Evolutionary conservation across 257 asterid genomes (phyloP).

Genomic region (Henckelia pumila): DNA sequence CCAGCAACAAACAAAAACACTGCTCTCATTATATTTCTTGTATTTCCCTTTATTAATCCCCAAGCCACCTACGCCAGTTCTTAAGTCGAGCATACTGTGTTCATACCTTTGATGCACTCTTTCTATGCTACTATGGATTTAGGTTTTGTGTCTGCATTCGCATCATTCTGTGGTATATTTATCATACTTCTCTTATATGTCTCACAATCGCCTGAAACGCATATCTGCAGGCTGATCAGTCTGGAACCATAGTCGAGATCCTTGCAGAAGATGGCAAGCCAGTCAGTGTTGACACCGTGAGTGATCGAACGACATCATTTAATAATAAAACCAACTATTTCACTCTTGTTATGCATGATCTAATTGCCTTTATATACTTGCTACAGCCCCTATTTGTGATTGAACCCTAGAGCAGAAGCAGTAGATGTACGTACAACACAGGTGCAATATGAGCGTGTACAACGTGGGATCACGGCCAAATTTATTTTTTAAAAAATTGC

Average conservation of each 20-base stretch:
- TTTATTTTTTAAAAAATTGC: no score
- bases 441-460: slow-evolving; percentile 18
- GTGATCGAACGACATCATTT: slow-evolving; percentile 26
- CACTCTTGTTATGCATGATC: slow-evolving; percentile 19
- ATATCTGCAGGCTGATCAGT: slow-evolving; percentile 58
- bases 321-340: neutral
- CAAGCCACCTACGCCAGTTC: neutral
- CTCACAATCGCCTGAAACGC: slow-evolving; percentile 5
- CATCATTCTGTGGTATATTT: neutral
- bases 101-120: neutral
- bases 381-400: slow-evolving; percentile 79
- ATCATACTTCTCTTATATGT: neutral
- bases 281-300: slow-evolving; percentile 73
- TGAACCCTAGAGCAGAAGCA: slow-evolving; percentile 46
- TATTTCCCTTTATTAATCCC: neutral
- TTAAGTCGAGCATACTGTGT: neutral
- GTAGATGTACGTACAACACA: neutral
- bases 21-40: neutral
- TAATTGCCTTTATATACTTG: slow-evolving; percentile 13
- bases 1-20: neutral
- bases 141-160: neutral
- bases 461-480: neutral
- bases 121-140: neutral
- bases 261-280: slow-evolving; percentile 78
- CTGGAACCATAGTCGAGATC: slow-evolving; percentile 72